Evolutionary conservation across 75 land plant species (phyloP), one percentile per base, ranked within the genome.

Genomic region (Adiantum capillusveneris): DNA sequence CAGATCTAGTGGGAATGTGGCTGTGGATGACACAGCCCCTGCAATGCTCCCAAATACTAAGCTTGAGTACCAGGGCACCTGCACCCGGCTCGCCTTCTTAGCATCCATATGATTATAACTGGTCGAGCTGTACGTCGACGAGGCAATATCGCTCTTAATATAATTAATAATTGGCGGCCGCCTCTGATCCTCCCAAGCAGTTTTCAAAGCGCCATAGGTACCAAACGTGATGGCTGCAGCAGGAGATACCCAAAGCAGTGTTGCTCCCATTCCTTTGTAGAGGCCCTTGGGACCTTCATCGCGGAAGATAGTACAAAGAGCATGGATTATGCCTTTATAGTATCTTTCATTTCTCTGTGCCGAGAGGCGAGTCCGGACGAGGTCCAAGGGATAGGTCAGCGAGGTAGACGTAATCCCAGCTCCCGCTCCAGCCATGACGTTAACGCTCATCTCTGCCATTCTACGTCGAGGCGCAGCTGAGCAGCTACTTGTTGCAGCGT

Each of bases 251-350:
- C n/a, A 36, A 19, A 59, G 25, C 18, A 59, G 48, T 9, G 51
- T 59, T 48, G 62, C 20, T n/a, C 62, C 62, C n/a, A 59, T 12
- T 3, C 62, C 62, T 25, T 59, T 59, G 62, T 51, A 51, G 24
- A 51, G 25, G 19, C 62, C 62, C 19, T 36, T 31, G 46, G 41
- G 31, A 19, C 62, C 62, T 31, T 59, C 62, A 13, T 59, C 62
- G 16, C 49, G 46, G 16, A 22, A 31, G 16, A 59, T 59, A 36
- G 62, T 59, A 34, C n/a, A 18, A n/a, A 59, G 46, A 49, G 62
- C 53, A 17, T 51, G 53, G 17, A 11, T 17, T 17, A 51, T 7
- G 11, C 53, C 53, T 17, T 17, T 51, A 18, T 51, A 51, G 18
- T 51, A 51, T 7, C 11, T 17, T 6, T 19, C 11, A 7, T 7